Conservation (phyloP, 345 rosid species). For the Bruguiera sexangula region DNA sequence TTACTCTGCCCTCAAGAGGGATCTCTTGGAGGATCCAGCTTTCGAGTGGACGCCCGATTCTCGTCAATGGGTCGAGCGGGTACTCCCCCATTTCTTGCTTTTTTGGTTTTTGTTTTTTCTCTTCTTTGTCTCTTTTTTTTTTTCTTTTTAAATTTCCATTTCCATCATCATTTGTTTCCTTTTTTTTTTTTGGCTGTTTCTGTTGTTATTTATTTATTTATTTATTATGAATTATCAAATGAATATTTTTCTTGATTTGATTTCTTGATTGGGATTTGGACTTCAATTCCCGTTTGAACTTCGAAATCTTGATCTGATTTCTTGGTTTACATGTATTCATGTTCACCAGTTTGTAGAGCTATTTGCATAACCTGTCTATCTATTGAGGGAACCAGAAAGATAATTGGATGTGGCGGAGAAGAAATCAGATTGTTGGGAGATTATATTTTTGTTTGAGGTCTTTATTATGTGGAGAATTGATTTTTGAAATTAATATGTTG, state of each 20-base stretch:
- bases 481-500: too few species aligned
- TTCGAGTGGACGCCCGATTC: slow-evolving; percentile 75
- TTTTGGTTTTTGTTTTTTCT: not conserved
- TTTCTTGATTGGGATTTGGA: not conserved
- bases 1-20: slow-evolving; percentile 57
- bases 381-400: too few species aligned
- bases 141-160: not conserved
- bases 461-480: too few species aligned
- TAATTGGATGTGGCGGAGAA: too few species aligned
- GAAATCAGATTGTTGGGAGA: too few species aligned
- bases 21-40: slow-evolving; percentile 75
- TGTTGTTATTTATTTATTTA: not conserved
- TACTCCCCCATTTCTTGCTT: slow-evolving; percentile 17
- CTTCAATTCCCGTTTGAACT: too few species aligned
- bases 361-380: too few species aligned
- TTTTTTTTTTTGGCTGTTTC: not conserved
- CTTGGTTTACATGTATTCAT: too few species aligned
- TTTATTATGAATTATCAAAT: too few species aligned
- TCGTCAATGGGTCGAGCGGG: slow-evolving; percentile 78
- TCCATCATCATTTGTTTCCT: not conserved
- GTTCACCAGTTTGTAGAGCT: too few species aligned
- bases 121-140: not conserved
- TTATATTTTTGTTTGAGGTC: too few species aligned
- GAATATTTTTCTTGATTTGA: slow-evolving; percentile 2
- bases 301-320: too few species aligned